These are phyloP conservation scores for Calvatia gigantea DNA, from an alignment of 768 basidiomycete genomes.

Conservation along the genomic window DNA sequence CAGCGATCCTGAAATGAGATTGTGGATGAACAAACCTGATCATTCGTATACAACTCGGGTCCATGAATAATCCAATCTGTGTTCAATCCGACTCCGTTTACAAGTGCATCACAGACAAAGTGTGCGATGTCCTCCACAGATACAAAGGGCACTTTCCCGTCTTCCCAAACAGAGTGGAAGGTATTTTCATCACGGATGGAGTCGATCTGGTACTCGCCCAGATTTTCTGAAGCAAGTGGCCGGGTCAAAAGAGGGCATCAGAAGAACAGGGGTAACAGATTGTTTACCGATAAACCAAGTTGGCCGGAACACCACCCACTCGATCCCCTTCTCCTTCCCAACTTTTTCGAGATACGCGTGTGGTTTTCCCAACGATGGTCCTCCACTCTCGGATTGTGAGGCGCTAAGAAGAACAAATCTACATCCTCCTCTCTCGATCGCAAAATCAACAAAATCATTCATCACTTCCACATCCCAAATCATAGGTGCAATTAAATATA, in stretches of 20 bases:
- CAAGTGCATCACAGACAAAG: conserved; percentile 27
- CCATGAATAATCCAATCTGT: conserved; percentile 28
- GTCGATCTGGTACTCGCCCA: conserved; percentile 16
- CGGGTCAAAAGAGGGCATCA: neutral
- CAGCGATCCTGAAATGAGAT: neutral
- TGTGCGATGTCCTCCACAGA: conserved; percentile 30
- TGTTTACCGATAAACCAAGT: conserved; percentile 35
- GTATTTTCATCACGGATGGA: conserved; percentile 21
- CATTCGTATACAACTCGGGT: conserved; percentile 26
- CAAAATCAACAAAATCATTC: conserved; percentile 26
- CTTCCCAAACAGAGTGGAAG: conserved; percentile 24
- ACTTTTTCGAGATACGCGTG: conserved; percentile 30
- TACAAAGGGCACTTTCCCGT: conserved; percentile 27
- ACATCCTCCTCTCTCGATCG: conserved; percentile 23
- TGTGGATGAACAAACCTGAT: conserved; percentile 20
- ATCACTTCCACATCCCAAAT: conserved; percentile 1
- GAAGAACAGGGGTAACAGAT: neutral
- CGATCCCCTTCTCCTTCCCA: conserved; percentile 24
- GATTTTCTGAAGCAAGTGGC: conserved; percentile 24
- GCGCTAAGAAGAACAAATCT: conserved; percentile 26
- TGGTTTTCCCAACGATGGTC: conserved; percentile 21
- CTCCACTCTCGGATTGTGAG: conserved; percentile 3
- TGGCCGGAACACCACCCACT: conserved; percentile 32
- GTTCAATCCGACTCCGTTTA: conserved; percentile 20
- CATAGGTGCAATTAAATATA: conserved; percentile 28